phyloP scores from a whole-genome alignment of 371 early-diverging fungal species.

The Encephalitozoon hellem region DNA sequence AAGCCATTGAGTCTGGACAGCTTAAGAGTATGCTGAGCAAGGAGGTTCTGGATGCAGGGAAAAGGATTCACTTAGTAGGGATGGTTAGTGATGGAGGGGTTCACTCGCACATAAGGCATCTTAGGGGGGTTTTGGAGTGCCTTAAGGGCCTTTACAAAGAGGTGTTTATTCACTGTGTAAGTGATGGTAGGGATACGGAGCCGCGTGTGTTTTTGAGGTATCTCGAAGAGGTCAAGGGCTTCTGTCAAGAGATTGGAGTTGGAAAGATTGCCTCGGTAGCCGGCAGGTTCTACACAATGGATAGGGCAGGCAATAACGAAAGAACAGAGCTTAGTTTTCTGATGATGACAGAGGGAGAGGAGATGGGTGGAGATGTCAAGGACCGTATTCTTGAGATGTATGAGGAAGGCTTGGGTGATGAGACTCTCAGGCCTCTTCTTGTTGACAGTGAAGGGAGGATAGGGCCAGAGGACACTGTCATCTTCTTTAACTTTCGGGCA shows the following conservation, averaged over 20 bases:
- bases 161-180: constrained; percentile 85
- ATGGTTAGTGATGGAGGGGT: constrained; percentile 92
- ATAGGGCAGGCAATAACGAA: constrained; percentile 97
- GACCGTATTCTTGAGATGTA: constrained; percentile 17
- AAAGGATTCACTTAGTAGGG: constrained; percentile 77
- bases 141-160: constrained; percentile 76
- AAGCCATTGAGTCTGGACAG: constrained; percentile 5
- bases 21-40: constrained; percentile 6
- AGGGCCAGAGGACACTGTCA: constrained; percentile 66
- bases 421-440: constrained; percentile 52
- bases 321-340: constrained; percentile 82
- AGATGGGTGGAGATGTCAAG: neutral
- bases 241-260: constrained; percentile 58
- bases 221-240: constrained; percentile 61
- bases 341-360: constrained; percentile 67
- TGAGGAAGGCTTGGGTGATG: constrained; percentile 44
- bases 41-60: constrained; percentile 60
- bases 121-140: constrained; percentile 66
- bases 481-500: constrained; percentile 86
- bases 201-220: constrained; percentile 67
- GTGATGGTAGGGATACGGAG: constrained; percentile 94
- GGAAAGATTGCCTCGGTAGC: constrained; percentile 79
- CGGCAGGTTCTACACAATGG: constrained; percentile 99
- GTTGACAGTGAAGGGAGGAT: constrained; percentile 65
- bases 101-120: constrained; percentile 88